Base-by-base conservation (phyloP, 225 moss, liverwort and hornwort species). In the Antitrichia curtipendula region DNA sequence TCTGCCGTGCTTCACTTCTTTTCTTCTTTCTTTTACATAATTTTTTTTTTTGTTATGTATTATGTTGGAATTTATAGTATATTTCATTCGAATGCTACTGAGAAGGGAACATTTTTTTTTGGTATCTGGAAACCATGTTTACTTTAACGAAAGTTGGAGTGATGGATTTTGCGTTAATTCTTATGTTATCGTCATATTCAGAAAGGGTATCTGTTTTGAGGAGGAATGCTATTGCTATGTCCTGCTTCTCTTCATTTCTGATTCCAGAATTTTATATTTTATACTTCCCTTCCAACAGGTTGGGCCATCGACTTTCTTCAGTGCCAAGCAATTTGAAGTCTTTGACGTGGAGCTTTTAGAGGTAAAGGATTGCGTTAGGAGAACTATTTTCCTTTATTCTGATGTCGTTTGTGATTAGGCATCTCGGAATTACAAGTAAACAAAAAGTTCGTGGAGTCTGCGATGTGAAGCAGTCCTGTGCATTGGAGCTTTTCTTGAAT, bases 261-360 rank as follows among this genome's bases (percentile, higher is more conserved):
- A 85, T 75, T 65, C 29, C 75, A 47, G 60, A 59, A 10, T n/a
- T 36, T 57, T 58, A 18, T 38, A n/a, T 38, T 56, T 57, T 40
- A 18, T 56, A 8, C 70, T 65, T 43, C 60, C 18, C 31, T 81
- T 81, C 29, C 29, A 84, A 91, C 92, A 96, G 96, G 94, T 97
- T 78, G 98, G 98, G 61, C 98, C 98, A 58, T 98, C 98, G 50
- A 98, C 98, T 49, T 98, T 98, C 88, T 98, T 98, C 90, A 98
- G 98, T 91, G 98, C 98, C 60, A 98, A 97, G 95, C 98, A 98
- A 88, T 98, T 98, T 89, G 98, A 97, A 90, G 98, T 98, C 59
- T 98, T 98, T 85, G 98, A 98, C 85, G 97, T 98, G 84, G 98
- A 98, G 90, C 91, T 98, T 75, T 82, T 98, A 86, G 96, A 95